phyloP scores from a whole-genome alignment of 306 rosid genomes.

The Prunus dulcis region DNA sequence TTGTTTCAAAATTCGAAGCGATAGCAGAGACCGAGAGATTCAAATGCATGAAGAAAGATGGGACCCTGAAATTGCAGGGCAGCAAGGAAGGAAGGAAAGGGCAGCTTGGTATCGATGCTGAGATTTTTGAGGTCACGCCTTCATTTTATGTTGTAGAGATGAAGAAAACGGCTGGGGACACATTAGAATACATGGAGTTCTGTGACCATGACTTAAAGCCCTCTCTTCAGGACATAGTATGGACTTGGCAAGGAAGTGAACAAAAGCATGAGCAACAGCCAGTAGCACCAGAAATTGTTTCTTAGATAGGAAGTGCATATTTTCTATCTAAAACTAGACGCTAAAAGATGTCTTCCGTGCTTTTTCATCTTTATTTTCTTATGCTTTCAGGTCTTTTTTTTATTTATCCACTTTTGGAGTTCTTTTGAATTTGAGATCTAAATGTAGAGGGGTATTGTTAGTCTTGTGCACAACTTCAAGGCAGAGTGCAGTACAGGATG shows the following conservation, averaged over 20 bases:
- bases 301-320: not conserved
- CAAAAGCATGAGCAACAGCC: constrained; percentile 7
- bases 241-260: constrained; percentile 56
- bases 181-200: constrained; percentile 49
- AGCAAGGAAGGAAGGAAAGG: constrained; percentile 41
- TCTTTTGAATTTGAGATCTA: constrained; percentile 3
- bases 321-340: not conserved
- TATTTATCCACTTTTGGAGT: not conserved
- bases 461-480: not conserved
- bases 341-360: not conserved
- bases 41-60: constrained; percentile 43
- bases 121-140: constrained; percentile 63
- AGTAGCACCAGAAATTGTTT: not conserved
- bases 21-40: constrained; percentile 50
- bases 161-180: constrained; percentile 62
- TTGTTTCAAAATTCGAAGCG: constrained; percentile 60
- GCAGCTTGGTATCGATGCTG: constrained; percentile 62
- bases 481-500: not conserved
- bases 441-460: not conserved
- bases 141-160: constrained; percentile 59
- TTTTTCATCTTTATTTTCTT: not conserved
- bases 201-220: constrained; percentile 48
- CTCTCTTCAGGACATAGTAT: constrained; percentile 52
- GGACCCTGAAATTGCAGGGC: constrained; percentile 52
- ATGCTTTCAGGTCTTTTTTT: not conserved